These are phyloP conservation scores for Neurospora cerealis DNA, from an alignment of 495 filamentous ascomycete genomes.

Conservation along the genomic window DNA sequence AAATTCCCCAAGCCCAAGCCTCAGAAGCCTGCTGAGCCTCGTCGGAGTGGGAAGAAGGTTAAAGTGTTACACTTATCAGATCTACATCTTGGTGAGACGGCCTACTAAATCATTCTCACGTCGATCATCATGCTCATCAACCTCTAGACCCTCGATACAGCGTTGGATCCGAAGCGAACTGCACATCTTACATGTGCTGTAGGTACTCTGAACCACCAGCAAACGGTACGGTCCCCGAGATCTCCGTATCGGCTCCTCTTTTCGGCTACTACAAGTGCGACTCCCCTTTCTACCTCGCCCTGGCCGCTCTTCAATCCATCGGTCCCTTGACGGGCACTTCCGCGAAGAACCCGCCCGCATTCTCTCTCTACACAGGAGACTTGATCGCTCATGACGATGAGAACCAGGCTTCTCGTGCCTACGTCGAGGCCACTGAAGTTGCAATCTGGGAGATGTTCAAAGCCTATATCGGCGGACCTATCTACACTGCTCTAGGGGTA, in stretches of 20 bases:
- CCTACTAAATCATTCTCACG: neutral
- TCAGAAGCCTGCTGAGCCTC: conserved; percentile 27
- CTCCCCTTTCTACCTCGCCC: conserved; percentile 47
- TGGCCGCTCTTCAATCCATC: conserved; percentile 48
- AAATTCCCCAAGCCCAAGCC: conserved; percentile 51
- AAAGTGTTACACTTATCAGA: conserved; percentile 54
- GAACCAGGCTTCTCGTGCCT: conserved; percentile 35
- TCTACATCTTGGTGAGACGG: conserved; percentile 36
- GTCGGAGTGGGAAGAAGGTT: conserved; percentile 40
- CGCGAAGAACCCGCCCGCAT: conserved; percentile 30
- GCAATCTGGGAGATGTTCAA: conserved; percentile 45
- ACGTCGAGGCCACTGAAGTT: conserved; percentile 40
- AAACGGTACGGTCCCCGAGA: conserved; percentile 9
- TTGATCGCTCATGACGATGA: conserved; percentile 44
- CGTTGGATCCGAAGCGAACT: conserved; percentile 47
- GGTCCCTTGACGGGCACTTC: conserved; percentile 47
- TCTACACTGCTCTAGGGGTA: conserved; percentile 35
- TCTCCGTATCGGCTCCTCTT: conserved; percentile 38
- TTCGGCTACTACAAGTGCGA: conserved; percentile 49
- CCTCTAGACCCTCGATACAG: conserved; percentile 44
- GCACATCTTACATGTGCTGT: conserved; percentile 44
- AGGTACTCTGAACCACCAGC: conserved; percentile 27
- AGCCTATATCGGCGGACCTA: conserved; percentile 43
- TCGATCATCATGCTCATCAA: neutral
- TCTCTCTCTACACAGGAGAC: conserved; percentile 47